Percentiles rank a stretch among this genome's conserved stretches.
These are phyloP conservation scores for Cryptosporidium ryanae DNA, from an alignment of 169 alveolate species.

Conservation along the genomic window DNA sequence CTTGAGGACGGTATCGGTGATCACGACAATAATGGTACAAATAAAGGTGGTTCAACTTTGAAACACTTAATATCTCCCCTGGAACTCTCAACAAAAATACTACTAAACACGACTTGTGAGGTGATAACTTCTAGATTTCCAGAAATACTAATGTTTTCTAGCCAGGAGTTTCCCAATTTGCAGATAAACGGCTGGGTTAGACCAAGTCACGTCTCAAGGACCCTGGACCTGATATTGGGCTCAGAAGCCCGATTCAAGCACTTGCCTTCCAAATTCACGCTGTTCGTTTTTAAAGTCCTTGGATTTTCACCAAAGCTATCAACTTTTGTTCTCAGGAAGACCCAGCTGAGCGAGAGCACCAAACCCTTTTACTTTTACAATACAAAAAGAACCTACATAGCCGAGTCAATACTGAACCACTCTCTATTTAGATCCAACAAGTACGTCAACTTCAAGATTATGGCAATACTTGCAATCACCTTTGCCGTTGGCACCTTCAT, in stretches of 20 bases:
- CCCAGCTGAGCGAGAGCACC: constrained; percentile 19
- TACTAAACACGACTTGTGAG: constrained; percentile 27
- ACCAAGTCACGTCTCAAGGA: constrained; percentile 2
- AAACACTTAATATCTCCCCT: constrained; percentile 8
- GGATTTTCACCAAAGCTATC: constrained; percentile 50
- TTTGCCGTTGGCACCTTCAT: neutral
- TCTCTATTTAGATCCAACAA: constrained; percentile 7
- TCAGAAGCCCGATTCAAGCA: neutral
- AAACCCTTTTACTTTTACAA: constrained; percentile 49
- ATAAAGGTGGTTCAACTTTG: neutral
- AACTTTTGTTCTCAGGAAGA: constrained; percentile 32
- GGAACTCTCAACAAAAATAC: constrained; percentile 34
- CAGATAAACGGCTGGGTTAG: constrained; percentile 14
- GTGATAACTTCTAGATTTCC: constrained; percentile 61
- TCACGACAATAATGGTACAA: neutral
- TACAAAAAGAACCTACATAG: constrained; percentile 9
- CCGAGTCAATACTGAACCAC: constrained; percentile 41
- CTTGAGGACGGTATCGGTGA: neutral
- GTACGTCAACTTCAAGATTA: constrained; percentile 4
- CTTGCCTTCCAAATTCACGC: neutral
- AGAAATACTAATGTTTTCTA: constrained; percentile 29
- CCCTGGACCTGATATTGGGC: constrained; percentile 13
- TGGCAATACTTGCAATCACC: neutral
- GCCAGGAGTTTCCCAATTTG: constrained; percentile 8
- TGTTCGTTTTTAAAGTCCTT: constrained; percentile 3